These are phyloP conservation scores for Magnusiomyces starmeri DNA, from an alignment of 1,139 yeast species.

Conservation along the genomic window DNA sequence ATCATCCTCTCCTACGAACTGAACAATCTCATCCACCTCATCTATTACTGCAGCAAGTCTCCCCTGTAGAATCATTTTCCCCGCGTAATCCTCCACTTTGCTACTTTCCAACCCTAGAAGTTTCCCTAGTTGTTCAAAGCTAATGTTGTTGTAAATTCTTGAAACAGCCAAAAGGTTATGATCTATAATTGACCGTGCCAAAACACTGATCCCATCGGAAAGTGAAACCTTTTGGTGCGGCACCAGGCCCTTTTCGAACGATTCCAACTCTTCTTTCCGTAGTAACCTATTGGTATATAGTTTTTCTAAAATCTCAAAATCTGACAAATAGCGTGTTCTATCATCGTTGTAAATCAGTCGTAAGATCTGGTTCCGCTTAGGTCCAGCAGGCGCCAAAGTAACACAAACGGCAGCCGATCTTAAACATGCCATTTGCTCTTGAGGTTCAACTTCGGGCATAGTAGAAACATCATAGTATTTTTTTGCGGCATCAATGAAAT, in stretches of 20 bases:
- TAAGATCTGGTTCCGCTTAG: constrained; percentile 30
- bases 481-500: constrained; percentile 32
- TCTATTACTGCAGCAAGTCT: constrained; percentile 33
- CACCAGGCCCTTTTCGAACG: constrained; percentile 24
- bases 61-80: constrained; percentile 33
- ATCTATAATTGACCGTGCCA: constrained; percentile 32
- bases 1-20: constrained; percentile 21
- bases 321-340: constrained; percentile 23
- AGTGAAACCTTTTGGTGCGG: constrained; percentile 27
- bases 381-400: constrained; percentile 35
- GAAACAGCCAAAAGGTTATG: constrained; percentile 35
- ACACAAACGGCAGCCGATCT: constrained; percentile 31
- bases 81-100: constrained; percentile 31
- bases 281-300: constrained; percentile 29
- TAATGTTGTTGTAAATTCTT: constrained; percentile 30
- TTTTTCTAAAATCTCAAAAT: constrained; percentile 27
- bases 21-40: constrained; percentile 30
- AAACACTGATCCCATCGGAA: constrained; percentile 31
- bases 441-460: constrained; percentile 26
- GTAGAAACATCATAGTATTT: constrained; percentile 32
- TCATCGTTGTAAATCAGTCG: constrained; percentile 31
- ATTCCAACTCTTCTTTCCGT: constrained; percentile 26
- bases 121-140: constrained; percentile 26
- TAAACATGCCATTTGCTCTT: constrained; percentile 29
- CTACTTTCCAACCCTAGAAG: constrained; percentile 27